Evolutionary conservation across 257 asterid species (phyloP), one percentile per base, ranked within the genome.

Genomic region (Scutellaria baicalensis): DNA sequence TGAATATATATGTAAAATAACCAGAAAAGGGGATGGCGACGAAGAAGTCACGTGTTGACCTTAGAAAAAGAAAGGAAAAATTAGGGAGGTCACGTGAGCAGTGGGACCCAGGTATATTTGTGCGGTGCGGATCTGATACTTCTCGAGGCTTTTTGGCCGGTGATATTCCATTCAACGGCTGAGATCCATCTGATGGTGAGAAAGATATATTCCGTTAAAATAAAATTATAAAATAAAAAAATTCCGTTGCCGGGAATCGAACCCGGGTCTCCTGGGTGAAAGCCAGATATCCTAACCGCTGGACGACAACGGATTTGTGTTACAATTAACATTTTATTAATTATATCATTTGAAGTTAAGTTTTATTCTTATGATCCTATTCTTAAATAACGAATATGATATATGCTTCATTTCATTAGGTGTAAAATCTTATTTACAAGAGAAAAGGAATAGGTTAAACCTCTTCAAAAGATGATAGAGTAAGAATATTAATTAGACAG

Each of bases 241-340:
- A 0, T 82, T 89, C 95, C 95, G 80, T 79, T 85, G 92, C 92
- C 95, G 95, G 95, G 96, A 92, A 83, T 86, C 79, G 95, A 88
- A 92, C 94, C 95, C 93, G 93, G 95, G 95, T 89, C 96, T 49
- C 92, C 89, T 85, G 88, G 95, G 93, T 86, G 96, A 86, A 89
- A 89, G 95, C 97, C 93, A 89, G 91, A 86, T 88, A 89, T 92
- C 98, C 98, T 92, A 84, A 90, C 96, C 95, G 89, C 95, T 89
- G 96, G 96, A 92, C 91, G 91, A 88, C 89, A 86, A 75, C 75
- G 95, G 95, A 92, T 45, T 10, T 10, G n/a, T n/a, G n/a, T n/a
- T n/a, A n/a, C n/a, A n/a, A n/a, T n/a, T n/a, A n/a, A n/a, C n/a
- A n/a, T n/a, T n/a, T n/a, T n/a, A n/a, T n/a, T 27, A 27, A 1